Percentiles rank a stretch among this genome's conserved stretches.
Conservation (phyloP, 2,329 filamentous ascomycete genomes). For the Plenodomus lindquistii region DNA sequence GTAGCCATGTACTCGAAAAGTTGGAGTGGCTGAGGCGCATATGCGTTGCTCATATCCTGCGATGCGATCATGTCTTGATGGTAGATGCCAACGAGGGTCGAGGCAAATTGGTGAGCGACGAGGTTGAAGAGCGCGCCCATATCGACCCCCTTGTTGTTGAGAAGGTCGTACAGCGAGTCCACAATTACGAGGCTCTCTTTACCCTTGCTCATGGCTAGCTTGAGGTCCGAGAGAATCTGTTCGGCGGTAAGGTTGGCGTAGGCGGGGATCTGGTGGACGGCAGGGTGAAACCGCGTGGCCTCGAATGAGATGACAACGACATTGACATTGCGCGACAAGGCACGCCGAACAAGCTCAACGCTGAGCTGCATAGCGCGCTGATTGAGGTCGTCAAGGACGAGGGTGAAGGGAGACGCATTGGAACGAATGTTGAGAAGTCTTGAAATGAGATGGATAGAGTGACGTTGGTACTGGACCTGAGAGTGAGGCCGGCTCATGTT, state of each 20-base stretch:
- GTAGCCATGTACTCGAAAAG: slow-evolving; percentile 86
- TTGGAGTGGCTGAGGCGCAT: slow-evolving; percentile 60
- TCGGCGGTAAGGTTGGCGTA: slow-evolving; percentile 65
- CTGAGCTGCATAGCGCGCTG: slow-evolving; percentile 74
- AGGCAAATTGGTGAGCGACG: slow-evolving; percentile 67
- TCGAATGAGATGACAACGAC: slow-evolving; percentile 79
- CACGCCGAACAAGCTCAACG: slow-evolving; percentile 73
- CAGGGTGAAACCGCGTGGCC: slow-evolving; percentile 65
- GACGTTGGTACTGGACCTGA: slow-evolving; percentile 69
- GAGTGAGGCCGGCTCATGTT: slow-evolving; percentile 28
- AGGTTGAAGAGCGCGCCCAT: slow-evolving; percentile 66
- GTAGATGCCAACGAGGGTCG: slow-evolving; percentile 78
- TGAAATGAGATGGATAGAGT: slow-evolving; percentile 81
- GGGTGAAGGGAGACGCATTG: slow-evolving; percentile 80
- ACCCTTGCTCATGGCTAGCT: slow-evolving; percentile 20
- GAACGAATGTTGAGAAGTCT: slow-evolving; percentile 79
- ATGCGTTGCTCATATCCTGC: slow-evolving; percentile 48
- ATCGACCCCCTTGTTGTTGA: slow-evolving; percentile 45
- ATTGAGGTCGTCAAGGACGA: slow-evolving; percentile 83
- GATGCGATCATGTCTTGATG: slow-evolving; percentile 76
- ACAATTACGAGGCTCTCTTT: slow-evolving; percentile 67
- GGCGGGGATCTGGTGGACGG: slow-evolving; percentile 70
- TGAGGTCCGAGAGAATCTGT: slow-evolving; percentile 39
- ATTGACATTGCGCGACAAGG: slow-evolving; percentile 59
- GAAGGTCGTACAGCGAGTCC: slow-evolving; percentile 74